phyloP scores from a whole-genome alignment of 2,329 filamentous ascomycete genomes.

The Ophiosphaerella korrae region DNA sequence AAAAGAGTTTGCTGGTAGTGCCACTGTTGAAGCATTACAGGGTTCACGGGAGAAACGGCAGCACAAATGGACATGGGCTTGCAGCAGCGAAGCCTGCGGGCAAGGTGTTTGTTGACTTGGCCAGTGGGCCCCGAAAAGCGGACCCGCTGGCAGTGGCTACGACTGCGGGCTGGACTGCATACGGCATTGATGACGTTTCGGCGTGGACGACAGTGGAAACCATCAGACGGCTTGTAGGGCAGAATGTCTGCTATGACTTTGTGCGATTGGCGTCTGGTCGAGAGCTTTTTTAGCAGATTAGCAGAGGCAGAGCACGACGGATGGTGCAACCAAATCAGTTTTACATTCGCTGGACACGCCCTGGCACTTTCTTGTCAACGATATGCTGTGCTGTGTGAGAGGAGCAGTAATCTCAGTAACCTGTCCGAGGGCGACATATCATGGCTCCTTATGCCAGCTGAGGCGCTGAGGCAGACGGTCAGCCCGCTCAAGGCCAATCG shows the following conservation, averaged over 20 bases:
- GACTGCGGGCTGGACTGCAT: slow-evolving; percentile 77
- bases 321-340: slow-evolving; percentile 14
- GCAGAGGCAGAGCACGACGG: too few species aligned
- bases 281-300: slow-evolving; percentile 53
- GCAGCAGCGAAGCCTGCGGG: slow-evolving; percentile 39
- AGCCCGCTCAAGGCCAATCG: slow-evolving; percentile 6
- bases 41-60: slow-evolving; percentile 50
- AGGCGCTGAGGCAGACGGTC: background rate
- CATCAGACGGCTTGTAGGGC: slow-evolving; percentile 75
- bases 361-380: slow-evolving; percentile 1
- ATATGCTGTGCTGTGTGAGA: slow-evolving; percentile 8
- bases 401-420: slow-evolving; percentile 7
- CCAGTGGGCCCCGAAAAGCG: slow-evolving; percentile 67
- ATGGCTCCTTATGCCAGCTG: background rate
- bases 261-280: slow-evolving; percentile 73
- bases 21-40: slow-evolving; percentile 77
- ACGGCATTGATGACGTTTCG: slow-evolving; percentile 77
- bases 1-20: slow-evolving; percentile 78
- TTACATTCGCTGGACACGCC: slow-evolving; percentile 3
- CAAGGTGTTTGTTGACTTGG: slow-evolving; percentile 82
- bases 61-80: slow-evolving; percentile 23
- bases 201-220: slow-evolving; percentile 87
- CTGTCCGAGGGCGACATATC: slow-evolving; percentile 6
- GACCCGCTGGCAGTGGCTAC: slow-evolving; percentile 74
- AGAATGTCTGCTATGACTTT: slow-evolving; percentile 88